phyloP scores from a whole-genome alignment of 208 protist species.

The Naegleria lovaniensis region DNA sequence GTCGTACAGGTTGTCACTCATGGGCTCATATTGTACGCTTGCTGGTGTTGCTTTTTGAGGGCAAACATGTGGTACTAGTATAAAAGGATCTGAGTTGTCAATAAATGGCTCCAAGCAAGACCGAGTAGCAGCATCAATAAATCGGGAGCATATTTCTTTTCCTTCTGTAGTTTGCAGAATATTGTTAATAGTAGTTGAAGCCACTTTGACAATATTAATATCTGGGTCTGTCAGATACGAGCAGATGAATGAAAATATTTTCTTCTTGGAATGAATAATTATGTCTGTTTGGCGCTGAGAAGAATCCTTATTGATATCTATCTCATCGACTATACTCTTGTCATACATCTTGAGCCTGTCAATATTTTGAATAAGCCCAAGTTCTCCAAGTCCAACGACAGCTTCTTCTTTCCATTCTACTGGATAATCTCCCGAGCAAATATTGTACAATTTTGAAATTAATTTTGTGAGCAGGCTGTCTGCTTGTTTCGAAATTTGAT shows the following conservation, averaged over 20 bases:
- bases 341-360: not conserved
- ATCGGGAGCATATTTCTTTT: not conserved
- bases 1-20: not conserved
- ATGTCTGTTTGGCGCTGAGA: not conserved
- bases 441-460: not conserved
- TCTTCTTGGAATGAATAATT: not conserved
- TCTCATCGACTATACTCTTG: not conserved
- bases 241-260: too few relatives aligned
- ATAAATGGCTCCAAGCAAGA: not conserved
- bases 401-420: not conserved
- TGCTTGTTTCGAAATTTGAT: not conserved
- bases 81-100: too few relatives aligned
- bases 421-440: not conserved
- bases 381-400: not conserved
- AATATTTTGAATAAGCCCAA: not conserved
- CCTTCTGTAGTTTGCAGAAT: not conserved
- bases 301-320: not conserved
- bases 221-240: not conserved
- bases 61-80: too few relatives aligned
- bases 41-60: too few relatives aligned
- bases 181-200: not conserved
- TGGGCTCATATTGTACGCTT: too few relatives aligned
- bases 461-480: not conserved
- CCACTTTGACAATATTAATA: not conserved
- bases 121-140: not conserved